phyloP scores from a whole-genome alignment of 805 yeast genomes.

The Wickerhamomyces silvicola region DNA sequence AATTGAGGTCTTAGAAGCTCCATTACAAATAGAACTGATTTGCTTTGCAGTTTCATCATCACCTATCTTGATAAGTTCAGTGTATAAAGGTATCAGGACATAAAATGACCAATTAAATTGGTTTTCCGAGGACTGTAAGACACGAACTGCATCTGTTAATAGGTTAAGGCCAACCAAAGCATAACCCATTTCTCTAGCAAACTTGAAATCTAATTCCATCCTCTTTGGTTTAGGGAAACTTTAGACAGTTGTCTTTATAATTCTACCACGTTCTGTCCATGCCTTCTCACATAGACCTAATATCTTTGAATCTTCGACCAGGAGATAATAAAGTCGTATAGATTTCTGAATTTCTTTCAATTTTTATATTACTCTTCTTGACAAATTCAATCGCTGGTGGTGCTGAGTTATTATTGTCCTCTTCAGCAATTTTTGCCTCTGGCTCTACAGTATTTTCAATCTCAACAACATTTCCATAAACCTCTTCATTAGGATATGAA shows the following conservation, averaged over 20 bases:
- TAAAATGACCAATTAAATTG: slow-evolving; percentile 64
- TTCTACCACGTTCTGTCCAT: slow-evolving; percentile 78
- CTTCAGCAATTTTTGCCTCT: slow-evolving; percentile 6
- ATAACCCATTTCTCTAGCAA: slow-evolving; percentile 67
- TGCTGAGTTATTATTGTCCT: slow-evolving; percentile 7
- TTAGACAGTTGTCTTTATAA: slow-evolving; percentile 47
- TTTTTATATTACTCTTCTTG: slow-evolving; percentile 5
- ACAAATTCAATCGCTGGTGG: slow-evolving; percentile 11
- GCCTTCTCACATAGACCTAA: slow-evolving; percentile 54
- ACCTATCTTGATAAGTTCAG: slow-evolving; percentile 36
- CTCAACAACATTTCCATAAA: slow-evolving; percentile 2
- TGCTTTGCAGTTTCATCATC: slow-evolving; percentile 28
- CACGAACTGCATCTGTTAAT: slow-evolving; percentile 62
- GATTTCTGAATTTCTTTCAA: slow-evolving; percentile 15
- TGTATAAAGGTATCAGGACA: slow-evolving; percentile 36
- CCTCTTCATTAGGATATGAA: slow-evolving; percentile 27
- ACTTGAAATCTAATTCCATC: slow-evolving; percentile 49
- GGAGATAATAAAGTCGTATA: slow-evolving; percentile 33
- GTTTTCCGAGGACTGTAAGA: slow-evolving; percentile 59
- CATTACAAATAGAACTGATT: slow-evolving; percentile 27
- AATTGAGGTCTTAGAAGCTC: too few species aligned
- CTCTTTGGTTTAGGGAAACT: slow-evolving; percentile 28
- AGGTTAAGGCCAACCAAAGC: slow-evolving; percentile 49
- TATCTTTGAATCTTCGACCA: slow-evolving; percentile 48
- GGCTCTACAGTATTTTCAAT: slow-evolving; percentile 14